A percentile compares a stretch with the other conserved stretches of the same genome.
Conservation (phyloP, 176 grass and related monocot species). For the Guadua angustifolia region DNA sequence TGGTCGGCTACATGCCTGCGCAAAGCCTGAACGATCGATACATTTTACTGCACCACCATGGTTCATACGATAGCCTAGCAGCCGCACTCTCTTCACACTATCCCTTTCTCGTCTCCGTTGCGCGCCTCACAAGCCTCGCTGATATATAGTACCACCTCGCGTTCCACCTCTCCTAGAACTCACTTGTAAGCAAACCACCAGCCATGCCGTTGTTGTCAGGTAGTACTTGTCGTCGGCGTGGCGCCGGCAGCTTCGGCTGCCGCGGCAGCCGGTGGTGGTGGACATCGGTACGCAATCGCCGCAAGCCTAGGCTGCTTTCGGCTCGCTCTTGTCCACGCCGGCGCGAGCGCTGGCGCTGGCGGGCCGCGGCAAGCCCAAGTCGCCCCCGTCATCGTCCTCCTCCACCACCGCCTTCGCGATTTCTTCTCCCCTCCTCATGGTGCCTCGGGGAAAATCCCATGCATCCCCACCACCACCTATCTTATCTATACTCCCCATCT, state of each 20-base stretch:
- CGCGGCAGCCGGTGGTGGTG: slow-evolving; percentile 48
- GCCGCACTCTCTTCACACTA: no score
- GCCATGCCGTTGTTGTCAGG: slow-evolving; percentile 9
- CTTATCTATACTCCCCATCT: no score
- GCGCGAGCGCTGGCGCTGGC: no score
- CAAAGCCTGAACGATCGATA: slow-evolving; percentile 26
- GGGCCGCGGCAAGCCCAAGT: slow-evolving; percentile 24
- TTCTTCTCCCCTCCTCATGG: no score
- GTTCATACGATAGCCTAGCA: slow-evolving; percentile 2
- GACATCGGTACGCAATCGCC: slow-evolving; percentile 83
- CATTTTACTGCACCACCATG: slow-evolving; percentile 34
- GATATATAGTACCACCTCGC: neutral
- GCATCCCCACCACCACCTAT: no score
- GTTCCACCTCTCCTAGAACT: neutral
- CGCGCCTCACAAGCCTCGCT: neutral
- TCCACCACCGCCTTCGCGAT: slow-evolving; percentile 6
- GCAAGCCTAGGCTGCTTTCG: slow-evolving; percentile 50
- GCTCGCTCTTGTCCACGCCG: slow-evolving; percentile 55
- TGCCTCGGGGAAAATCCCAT: no score
- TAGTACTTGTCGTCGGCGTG: slow-evolving; percentile 21
- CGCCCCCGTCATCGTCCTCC: slow-evolving; percentile 38
- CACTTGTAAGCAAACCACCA: neutral
- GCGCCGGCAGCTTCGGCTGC: slow-evolving; percentile 40
- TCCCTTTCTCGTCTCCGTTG: neutral
- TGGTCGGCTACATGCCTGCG: neutral